These are phyloP conservation scores for Amylocystis lapponica DNA, from an alignment of 768 basidiomycete genomes.

Conservation along the genomic window DNA sequence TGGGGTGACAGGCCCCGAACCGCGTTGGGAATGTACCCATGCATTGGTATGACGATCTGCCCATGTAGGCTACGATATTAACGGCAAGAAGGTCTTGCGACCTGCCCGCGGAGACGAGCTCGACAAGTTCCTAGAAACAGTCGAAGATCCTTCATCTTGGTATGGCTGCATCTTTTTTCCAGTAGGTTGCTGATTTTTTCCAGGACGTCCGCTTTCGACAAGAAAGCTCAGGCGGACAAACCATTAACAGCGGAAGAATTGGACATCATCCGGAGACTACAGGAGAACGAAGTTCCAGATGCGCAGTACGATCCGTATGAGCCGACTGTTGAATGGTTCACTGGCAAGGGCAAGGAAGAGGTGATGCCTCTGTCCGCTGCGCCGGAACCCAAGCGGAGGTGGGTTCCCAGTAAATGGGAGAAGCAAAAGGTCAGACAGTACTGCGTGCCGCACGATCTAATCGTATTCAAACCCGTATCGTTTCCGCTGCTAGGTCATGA, in stretches of 20 bases:
- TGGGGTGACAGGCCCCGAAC: constrained; percentile 75
- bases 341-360: constrained; percentile 91
- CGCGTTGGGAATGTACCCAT: constrained; percentile 92
- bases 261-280: constrained; percentile 90
- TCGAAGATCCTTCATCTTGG: constrained; percentile 91
- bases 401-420: constrained; percentile 99
- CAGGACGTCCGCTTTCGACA: constrained; percentile 93
- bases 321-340: constrained; percentile 94
- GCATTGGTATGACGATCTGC: constrained; percentile 99
- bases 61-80: constrained; percentile 96
- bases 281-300: constrained; percentile 89
- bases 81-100: constrained; percentile 89
- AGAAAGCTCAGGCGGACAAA: constrained; percentile 78
- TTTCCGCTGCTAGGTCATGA: constrained; percentile 71
- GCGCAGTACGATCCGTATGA: constrained; percentile 88
- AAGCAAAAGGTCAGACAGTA: constrained; percentile 78
- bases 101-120: constrained; percentile 95
- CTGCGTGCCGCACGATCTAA: too few relatives aligned
- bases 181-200: not conserved
- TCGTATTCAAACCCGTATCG: too few relatives aligned
- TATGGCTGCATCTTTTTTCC: constrained; percentile 1
- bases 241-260: constrained; percentile 86
- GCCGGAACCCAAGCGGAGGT: constrained; percentile 93
- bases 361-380: constrained; percentile 88
- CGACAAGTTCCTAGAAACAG: constrained; percentile 91